Evolutionary conservation across 176 grass and related monocot species (phyloP).

Genomic region (Chrysopogon serrulatus): DNA sequence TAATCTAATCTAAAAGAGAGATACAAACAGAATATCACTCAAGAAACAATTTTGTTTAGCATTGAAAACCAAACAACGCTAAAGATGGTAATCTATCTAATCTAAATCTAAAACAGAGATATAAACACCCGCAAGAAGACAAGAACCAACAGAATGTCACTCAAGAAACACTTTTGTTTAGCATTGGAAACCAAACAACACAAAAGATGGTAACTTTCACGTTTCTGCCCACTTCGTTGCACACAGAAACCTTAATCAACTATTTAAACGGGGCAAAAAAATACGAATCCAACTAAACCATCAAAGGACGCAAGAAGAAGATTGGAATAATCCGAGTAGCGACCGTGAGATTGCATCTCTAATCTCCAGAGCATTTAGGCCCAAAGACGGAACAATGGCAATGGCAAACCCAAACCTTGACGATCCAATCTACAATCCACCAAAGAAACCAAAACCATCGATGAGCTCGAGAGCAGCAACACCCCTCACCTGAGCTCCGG

Average conservation of each 20-base stretch:
- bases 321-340: neutral
- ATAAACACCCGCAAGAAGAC: neutral
- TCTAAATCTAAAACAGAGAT: too few relatives aligned
- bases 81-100: too few relatives aligned
- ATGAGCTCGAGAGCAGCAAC: neutral
- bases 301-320: neutral
- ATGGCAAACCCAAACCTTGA: neutral
- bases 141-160: neutral
- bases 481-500: constrained; percentile 14
- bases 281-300: neutral
- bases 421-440: constrained; percentile 23
- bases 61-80: too few relatives aligned
- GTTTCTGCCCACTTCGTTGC: neutral
- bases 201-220: neutral
- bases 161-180: neutral
- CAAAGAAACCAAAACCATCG: neutral
- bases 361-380: neutral
- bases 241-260: neutral
- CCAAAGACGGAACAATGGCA: neutral
- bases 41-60: too few relatives aligned
- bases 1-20: neutral
- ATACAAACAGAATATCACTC: too few relatives aligned
- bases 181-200: neutral
- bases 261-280: neutral
- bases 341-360: neutral